These are phyloP conservation scores for Lactarius quietus DNA, from an alignment of 768 basidiomycete species.

Conservation along the genomic window DNA sequence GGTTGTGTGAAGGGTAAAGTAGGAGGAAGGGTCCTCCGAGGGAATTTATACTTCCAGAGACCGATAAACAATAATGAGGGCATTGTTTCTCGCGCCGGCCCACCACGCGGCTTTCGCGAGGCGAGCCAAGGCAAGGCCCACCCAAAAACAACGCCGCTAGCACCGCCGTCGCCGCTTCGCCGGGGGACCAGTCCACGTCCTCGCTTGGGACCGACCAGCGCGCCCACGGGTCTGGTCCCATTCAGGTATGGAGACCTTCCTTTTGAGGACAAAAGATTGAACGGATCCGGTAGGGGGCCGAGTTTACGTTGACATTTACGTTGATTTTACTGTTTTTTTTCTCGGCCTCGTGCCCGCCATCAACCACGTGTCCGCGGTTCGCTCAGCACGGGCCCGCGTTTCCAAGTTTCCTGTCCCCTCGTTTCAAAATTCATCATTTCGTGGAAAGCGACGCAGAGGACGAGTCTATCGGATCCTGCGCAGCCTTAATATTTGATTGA, in stretches of 20 bases:
- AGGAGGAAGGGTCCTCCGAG: neutral
- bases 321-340: neutral
- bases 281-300: neutral
- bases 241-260: neutral
- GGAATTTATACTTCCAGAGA: slow-evolving; percentile 16
- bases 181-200: neutral
- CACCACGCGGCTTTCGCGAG: slow-evolving; percentile 22
- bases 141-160: neutral
- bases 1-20: neutral
- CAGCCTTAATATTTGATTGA: slow-evolving; percentile 3
- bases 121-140: neutral
- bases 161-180: neutral
- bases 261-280: neutral
- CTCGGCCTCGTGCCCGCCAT: slow-evolving; percentile 16
- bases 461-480: neutral
- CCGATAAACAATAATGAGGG: slow-evolving; percentile 7
- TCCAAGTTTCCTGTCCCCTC: neutral
- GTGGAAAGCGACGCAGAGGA: neutral
- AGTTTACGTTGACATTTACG: neutral
- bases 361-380: slow-evolving; percentile 21
- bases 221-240: neutral
- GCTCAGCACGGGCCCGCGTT: neutral
- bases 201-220: neutral
- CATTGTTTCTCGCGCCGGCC: slow-evolving; percentile 13
- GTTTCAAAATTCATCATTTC: slow-evolving; percentile 3